A percentile compares a stretch with the other conserved stretches of the same genome.
phyloP scores from a whole-genome alignment of 371 early-diverging fungal genomes.

The Apophysomyces sp. region DNA sequence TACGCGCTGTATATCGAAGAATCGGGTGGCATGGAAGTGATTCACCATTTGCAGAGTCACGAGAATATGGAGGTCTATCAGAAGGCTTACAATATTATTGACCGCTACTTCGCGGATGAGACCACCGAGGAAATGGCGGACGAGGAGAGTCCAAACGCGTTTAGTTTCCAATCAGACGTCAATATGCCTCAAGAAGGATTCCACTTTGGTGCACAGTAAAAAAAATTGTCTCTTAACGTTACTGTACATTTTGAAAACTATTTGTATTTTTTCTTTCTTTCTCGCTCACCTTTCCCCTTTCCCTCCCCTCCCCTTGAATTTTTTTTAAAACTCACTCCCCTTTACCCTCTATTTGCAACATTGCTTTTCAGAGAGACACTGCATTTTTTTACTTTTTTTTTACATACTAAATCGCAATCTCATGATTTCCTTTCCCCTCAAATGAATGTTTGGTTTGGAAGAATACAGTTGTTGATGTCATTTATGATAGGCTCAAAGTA shows the following conservation, averaged over 20 bases:
- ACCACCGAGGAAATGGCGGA: conserved; percentile 72
- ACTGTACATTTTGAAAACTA: background rate
- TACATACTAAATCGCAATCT: background rate
- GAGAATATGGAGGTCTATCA: conserved; percentile 93
- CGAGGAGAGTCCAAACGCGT: conserved; percentile 3
- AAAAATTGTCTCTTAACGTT: background rate
- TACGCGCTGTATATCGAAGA: conserved; percentile 93
- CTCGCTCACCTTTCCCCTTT: background rate
- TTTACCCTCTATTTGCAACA: background rate
- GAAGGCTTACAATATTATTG: conserved; percentile 93
- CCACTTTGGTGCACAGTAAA: conserved; percentile 18
- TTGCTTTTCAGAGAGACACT: background rate
- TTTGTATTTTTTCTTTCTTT: conserved; percentile 2
- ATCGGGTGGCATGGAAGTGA: conserved; percentile 91
- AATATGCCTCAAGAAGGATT: conserved; percentile 20
- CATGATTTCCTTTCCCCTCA: background rate
- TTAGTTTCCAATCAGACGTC: conserved; percentile 16
- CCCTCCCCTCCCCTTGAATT: background rate
- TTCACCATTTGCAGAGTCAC: conserved; percentile 89
- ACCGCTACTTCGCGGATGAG: conserved; percentile 88
- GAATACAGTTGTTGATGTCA: background rate
- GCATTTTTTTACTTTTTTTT: background rate
- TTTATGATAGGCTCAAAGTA: too few relatives aligned
- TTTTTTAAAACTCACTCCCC: background rate
- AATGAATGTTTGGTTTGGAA: background rate